Conservation (phyloP, 1,284 basidiomycete genomes). For the Phylloboletellus chloephorus region DNA sequence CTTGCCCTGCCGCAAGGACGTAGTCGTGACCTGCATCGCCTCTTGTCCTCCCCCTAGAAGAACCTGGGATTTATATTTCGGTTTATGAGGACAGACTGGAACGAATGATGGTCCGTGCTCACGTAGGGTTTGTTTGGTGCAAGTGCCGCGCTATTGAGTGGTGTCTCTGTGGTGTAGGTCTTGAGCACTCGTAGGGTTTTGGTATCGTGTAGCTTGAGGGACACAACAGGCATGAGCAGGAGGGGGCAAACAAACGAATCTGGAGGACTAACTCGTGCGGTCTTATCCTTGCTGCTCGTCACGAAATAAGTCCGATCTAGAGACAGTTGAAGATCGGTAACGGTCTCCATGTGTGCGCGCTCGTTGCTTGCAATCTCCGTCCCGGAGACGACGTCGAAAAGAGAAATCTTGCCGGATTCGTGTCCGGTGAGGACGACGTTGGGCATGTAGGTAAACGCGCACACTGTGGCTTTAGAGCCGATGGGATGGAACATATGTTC, state of each 20-base stretch:
- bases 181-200: constrained; percentile 89
- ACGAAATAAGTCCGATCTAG: constrained; percentile 92
- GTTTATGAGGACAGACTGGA: neutral
- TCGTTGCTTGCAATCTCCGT: constrained; percentile 80
- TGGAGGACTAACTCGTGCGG: constrained; percentile 68
- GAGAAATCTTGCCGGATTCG: constrained; percentile 90
- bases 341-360: constrained; percentile 76
- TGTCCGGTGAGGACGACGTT: constrained; percentile 88
- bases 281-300: constrained; percentile 96
- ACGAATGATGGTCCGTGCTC: constrained; percentile 17
- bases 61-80: constrained; percentile 47
- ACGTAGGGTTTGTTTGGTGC: constrained; percentile 85
- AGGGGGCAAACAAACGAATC: neutral
- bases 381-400: constrained; percentile 86
- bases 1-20: constrained; percentile 88
- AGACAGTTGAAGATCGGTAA: constrained; percentile 92
- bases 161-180: constrained; percentile 90
- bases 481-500: constrained; percentile 79
- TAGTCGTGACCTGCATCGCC: constrained; percentile 97
- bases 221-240: constrained; percentile 2
- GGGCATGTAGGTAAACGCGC: constrained; percentile 80
- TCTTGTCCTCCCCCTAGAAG: constrained; percentile 96
- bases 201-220: constrained; percentile 77
- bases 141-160: constrained; percentile 90
- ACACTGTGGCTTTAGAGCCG: constrained; percentile 93